Percentiles rank a stretch among this genome's conserved stretches.
Evolutionary conservation across 78 protist species (phyloP).

Genomic region (Emiliania huxleyi): DNA sequence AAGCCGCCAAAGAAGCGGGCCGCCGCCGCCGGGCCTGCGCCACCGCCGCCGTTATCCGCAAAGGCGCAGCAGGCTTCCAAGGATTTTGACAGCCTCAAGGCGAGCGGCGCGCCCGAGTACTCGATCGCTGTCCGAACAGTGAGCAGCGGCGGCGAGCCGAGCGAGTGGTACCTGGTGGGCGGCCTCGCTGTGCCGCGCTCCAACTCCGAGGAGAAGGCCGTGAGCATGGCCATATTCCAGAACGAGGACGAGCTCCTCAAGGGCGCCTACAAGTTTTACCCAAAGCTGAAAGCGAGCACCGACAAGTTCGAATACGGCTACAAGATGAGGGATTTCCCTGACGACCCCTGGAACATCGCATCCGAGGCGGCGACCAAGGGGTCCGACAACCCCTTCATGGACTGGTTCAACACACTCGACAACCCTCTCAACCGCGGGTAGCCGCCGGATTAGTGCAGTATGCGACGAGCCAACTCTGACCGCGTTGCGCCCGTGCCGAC

Average conservation of each 20-base stretch:
- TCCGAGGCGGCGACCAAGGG: background rate
- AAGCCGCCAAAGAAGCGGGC: background rate
- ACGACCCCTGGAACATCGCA: background rate
- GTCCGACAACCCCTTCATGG: background rate
- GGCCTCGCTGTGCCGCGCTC: slow-evolving; percentile 11
- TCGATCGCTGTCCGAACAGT: background rate
- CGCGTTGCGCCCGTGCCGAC: too few species aligned
- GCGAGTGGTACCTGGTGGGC: background rate
- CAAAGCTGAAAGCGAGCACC: background rate
- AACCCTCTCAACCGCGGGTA: background rate
- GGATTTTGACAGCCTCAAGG: background rate
- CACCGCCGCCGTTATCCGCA: background rate
- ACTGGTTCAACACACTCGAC: background rate
- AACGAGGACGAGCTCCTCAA: background rate
- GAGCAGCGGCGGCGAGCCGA: background rate
- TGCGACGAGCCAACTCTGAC: too few species aligned
- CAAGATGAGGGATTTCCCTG: background rate
- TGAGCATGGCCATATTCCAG: background rate
- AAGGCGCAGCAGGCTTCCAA: background rate
- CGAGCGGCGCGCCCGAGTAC: slow-evolving; percentile 1
- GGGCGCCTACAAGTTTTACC: background rate
- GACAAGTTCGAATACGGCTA: slow-evolving; percentile 18
- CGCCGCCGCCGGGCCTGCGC: background rate
- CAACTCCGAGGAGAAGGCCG: background rate
- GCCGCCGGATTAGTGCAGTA: too few species aligned